Percentiles rank a stretch among this genome's conserved stretches.
Evolutionary conservation across 202 grass and related monocot genomes (phyloP).

Genomic region (Musa balbisiana): DNA sequence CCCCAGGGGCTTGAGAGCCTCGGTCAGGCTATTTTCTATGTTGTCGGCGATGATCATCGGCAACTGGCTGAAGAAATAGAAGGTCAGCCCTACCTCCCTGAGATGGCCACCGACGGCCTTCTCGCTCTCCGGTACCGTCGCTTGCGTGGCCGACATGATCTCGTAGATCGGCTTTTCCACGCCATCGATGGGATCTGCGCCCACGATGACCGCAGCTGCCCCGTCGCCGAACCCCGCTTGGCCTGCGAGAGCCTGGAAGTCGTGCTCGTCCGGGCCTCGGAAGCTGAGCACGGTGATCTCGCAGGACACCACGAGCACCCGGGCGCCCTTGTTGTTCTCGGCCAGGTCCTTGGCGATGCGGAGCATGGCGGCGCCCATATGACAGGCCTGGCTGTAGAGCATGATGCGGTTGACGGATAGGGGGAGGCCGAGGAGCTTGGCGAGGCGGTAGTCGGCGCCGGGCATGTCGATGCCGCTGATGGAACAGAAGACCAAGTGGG

Average conservation of each 20-base stretch:
- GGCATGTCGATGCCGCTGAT: slow-evolving; percentile 24
- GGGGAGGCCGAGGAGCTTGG: slow-evolving; percentile 6
- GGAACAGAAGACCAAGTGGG: slow-evolving; percentile 19
- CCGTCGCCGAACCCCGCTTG: not conserved
- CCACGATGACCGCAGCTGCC: slow-evolving; percentile 16
- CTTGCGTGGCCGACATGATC: slow-evolving; percentile 16
- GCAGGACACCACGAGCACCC: slow-evolving; percentile 28
- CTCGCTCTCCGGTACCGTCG: slow-evolving; percentile 11
- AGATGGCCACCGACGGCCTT: slow-evolving; percentile 1
- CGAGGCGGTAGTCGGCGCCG: slow-evolving; percentile 18
- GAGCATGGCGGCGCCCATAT: not conserved
- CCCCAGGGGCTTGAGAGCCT: slow-evolving; percentile 17
- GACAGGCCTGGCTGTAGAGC: not conserved
- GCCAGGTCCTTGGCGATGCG: not conserved
- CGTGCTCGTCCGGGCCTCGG: slow-evolving; percentile 9
- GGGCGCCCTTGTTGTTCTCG: slow-evolving; percentile 7
- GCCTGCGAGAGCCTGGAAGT: not conserved
- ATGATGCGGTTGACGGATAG: not conserved
- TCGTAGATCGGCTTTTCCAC: slow-evolving; percentile 20
- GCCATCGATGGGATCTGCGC: slow-evolving; percentile 10
- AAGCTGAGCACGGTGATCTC: slow-evolving; percentile 19
- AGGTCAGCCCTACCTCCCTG: slow-evolving; percentile 11
- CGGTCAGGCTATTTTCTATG: not conserved
- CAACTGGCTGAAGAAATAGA: slow-evolving; percentile 17
- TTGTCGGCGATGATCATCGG: slow-evolving; percentile 3